Evolutionary conservation across 805 yeast species (phyloP), one percentile per base, ranked within the genome.

Genomic region (Starmerella asiatica): DNA sequence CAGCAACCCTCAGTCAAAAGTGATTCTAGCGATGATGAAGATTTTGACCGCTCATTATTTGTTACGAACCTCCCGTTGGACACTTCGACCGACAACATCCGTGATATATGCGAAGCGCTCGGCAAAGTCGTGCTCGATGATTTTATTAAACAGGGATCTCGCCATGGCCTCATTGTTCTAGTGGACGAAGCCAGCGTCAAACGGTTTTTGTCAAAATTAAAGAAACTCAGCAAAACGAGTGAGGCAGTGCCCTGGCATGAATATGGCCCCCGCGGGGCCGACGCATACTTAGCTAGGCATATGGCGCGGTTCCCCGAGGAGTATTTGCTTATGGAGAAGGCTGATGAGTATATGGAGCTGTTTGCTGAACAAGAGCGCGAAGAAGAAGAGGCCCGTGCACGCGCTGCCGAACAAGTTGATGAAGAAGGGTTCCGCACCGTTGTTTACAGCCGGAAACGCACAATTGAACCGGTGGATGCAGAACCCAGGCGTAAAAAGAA

Each of bases 361-460:
- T 88, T 85, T 59, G 81, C 79, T 51, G 61, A 67, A 40, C 71
- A 76, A 21, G 97, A 88, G 56, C 68, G 68, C 45, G 73, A 69
- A 43, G 46, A 45, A 19, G 47, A 43, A 21, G 43, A 27, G 17
- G 56, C 56, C 29, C 54, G 49, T 16, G 45, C 39, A 21, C 32
- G 36, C 15, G 48, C 52, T 11, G 65, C 65, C 21, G 68, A 71
- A 33, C 52, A 72, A 24, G 91, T 85, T 3, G 97, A 86, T 57
- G 95, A 80, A 48, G 96, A 86, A 57, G 97, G 96, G 2, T 86
- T 86, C 62, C 84, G 94, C 1, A 63, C 81, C 54, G 97, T 86
- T 32, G 93, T 85, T 17, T 84, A 91, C 9, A 86, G 82, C 55
- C 72, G 94, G 47, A 84, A 82, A 66, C 76, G 91, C 2, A 73